Conservation (phyloP, 1,284 basidiomycete genomes). For the Leccinum glutinopallens region DNA sequence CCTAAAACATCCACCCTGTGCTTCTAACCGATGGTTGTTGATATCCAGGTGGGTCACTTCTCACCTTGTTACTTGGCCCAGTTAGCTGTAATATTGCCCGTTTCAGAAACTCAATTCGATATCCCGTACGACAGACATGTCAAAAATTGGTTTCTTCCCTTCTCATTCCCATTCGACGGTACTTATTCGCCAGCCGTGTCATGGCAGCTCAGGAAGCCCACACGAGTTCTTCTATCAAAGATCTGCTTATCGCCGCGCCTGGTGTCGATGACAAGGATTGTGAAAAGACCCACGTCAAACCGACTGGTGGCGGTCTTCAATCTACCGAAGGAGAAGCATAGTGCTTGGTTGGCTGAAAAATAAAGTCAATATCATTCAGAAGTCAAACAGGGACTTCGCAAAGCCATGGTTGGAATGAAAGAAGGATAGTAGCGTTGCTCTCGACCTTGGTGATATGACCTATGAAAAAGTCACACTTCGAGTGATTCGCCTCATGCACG, state of each 20-base stretch:
- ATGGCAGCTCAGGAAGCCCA: conserved; percentile 99
- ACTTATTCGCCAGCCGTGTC: conserved; percentile 93
- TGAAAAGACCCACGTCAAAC: conserved; percentile 95
- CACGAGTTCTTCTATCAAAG: conserved; percentile 92
- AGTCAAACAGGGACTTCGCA: conserved; percentile 93
- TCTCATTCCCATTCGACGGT: conserved; percentile 83
- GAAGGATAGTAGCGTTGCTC: conserved; percentile 84
- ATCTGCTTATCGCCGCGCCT: conserved; percentile 92
- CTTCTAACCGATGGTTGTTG: conserved; percentile 67
- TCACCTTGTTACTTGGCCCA: not conserved
- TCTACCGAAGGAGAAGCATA: conserved; percentile 93
- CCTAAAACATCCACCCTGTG: conserved; percentile 60
- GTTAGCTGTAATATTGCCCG: not conserved
- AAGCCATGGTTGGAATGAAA: conserved; percentile 98
- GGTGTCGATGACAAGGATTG: conserved; percentile 91
- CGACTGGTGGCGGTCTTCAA: conserved; percentile 97
- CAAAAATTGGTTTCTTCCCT: conserved; percentile 62
- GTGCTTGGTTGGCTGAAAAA: conserved; percentile 84
- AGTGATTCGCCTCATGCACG: conserved; percentile 93
- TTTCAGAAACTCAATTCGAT: conserved; percentile 80
- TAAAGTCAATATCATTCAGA: conserved; percentile 87
- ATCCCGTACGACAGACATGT: conserved; percentile 67
- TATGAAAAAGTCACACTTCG: conserved; percentile 95
- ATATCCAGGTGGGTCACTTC: conserved; percentile 61
- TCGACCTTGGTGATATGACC: conserved; percentile 94